These are phyloP conservation scores for Pseudoscleropodium purum DNA, from an alignment of 225 moss, liverwort and hornwort genomes.

Conservation along the genomic window DNA sequence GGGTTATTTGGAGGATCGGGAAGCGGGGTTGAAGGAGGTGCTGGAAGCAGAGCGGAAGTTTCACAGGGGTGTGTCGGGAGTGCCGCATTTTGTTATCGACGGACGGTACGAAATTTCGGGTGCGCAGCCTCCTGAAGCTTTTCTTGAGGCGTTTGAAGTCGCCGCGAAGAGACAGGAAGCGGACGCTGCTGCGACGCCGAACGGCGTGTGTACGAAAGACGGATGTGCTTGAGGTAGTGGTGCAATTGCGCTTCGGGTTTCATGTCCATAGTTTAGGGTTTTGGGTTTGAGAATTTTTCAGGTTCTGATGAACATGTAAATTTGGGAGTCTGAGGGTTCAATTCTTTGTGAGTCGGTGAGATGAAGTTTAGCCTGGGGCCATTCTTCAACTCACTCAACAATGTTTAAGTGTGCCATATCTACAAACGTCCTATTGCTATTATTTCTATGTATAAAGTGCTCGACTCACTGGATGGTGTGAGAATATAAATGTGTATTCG, in stretches of 20 bases:
- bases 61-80: slow-evolving; percentile 57
- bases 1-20: slow-evolving; percentile 45
- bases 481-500: not conserved
- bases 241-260: not conserved
- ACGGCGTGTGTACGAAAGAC: slow-evolving; percentile 6
- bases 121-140: slow-evolving; percentile 61
- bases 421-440: not conserved
- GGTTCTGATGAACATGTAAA: not conserved
- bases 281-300: not conserved
- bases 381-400: not conserved
- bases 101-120: slow-evolving; percentile 64
- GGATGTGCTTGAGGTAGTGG: slow-evolving; percentile 2
- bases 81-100: slow-evolving; percentile 71
- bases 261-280: not conserved
- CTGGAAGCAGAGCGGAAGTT: slow-evolving; percentile 30
- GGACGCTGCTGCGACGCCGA: not conserved
- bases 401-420: not conserved
- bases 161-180: slow-evolving; percentile 17
- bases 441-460: not conserved
- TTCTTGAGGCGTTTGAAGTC: slow-evolving; percentile 26
- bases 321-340: not conserved
- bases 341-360: not conserved
- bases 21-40: slow-evolving; percentile 61
- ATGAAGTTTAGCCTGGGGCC: not conserved
- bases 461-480: not conserved